These are phyloP conservation scores for Ulota crispa DNA, from an alignment of 225 moss, liverwort and hornwort genomes.

Conservation along the genomic window DNA sequence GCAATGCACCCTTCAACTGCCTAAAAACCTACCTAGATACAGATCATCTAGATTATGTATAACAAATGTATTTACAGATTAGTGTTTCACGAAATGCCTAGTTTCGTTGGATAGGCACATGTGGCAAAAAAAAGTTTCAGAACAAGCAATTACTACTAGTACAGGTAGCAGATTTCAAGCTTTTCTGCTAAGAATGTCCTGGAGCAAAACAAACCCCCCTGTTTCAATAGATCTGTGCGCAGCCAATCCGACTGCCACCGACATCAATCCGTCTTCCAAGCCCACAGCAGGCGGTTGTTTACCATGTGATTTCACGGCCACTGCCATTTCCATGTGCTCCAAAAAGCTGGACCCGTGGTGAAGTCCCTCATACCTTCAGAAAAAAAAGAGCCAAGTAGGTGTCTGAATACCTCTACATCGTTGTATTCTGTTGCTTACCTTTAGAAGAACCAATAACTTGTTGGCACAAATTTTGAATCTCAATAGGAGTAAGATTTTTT, in stretches of 20 bases:
- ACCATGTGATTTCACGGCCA: conserved; percentile 61
- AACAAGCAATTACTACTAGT: too few species aligned
- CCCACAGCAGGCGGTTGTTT: conserved; percentile 53
- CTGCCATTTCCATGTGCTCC: conserved; percentile 73
- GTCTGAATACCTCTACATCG: neutral
- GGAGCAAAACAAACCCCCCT: conserved; percentile 48
- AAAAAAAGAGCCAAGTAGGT: neutral
- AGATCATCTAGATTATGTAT: neutral
- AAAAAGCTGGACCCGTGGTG: conserved; percentile 86
- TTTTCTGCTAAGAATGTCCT: conserved; percentile 30
- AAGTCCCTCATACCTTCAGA: conserved; percentile 73
- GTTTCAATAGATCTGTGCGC: conserved; percentile 71
- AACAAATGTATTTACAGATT: neutral
- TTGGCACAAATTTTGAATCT: neutral
- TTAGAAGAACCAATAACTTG: neutral
- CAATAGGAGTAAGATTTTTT: too few species aligned
- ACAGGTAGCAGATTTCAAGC: neutral
- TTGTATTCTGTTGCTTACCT: neutral
- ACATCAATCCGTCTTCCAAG: conserved; percentile 63
- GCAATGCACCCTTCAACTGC: neutral
- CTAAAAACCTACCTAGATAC: neutral
- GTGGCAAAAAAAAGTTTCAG: neutral
- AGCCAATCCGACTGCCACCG: conserved; percentile 78
- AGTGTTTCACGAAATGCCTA: conserved; percentile 4
- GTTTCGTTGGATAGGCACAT: neutral